Base-by-base conservation (phyloP, 1,139 yeast species). In the Wickerhamomyces sp. region DNA sequence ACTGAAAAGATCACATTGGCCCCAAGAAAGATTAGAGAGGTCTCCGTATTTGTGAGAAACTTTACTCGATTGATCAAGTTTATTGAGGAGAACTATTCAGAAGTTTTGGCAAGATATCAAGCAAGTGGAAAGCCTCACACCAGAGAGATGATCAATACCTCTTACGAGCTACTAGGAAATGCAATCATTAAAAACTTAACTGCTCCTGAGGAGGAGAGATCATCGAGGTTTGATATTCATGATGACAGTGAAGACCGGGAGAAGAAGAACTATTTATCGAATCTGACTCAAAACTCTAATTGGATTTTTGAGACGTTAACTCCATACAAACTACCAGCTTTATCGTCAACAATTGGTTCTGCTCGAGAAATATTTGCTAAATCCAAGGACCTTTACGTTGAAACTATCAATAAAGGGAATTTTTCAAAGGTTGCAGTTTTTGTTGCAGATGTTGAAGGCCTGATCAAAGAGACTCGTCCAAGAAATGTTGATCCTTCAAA, bases 351-450 rank as follows among this genome's bases (percentile, higher is more conserved):
- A 57, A 20, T 61, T 65, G 36, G 48, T 13, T 45, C 49, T 9
- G 63, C 72, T 4, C 60, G 59, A 40, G 52, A 59, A 7, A 52
- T 63, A 3, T 72, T 78, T 62, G 69, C 68, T 39, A 52, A 51
- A 3, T 73, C 75, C 18, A 61, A 55, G 36, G 61, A 56, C 21
- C 47, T 59, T 4, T 79, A 81, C 39, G 76, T 83, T 38, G 64
- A 60, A 24, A 65, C 64, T 38, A 68, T 81, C 9, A 65, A 82
- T 48, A 71, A 71, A 8, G 49, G 72, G 73, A 41, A 72, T 78
- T 20, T 63, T 86, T 57, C 94, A 88, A 6, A 82, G 78, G 55
- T 61, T 85, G 41, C 65, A 74, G 80, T 78, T 24, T 82, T 85
- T 57, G 75, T 88, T 5, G 72, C 72, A 34, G 87, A 81, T 33